Evolutionary conservation across 306 rosid species (phyloP), one percentile per base, ranked within the genome.

Genomic region (Astragalus glycyphyllos): DNA sequence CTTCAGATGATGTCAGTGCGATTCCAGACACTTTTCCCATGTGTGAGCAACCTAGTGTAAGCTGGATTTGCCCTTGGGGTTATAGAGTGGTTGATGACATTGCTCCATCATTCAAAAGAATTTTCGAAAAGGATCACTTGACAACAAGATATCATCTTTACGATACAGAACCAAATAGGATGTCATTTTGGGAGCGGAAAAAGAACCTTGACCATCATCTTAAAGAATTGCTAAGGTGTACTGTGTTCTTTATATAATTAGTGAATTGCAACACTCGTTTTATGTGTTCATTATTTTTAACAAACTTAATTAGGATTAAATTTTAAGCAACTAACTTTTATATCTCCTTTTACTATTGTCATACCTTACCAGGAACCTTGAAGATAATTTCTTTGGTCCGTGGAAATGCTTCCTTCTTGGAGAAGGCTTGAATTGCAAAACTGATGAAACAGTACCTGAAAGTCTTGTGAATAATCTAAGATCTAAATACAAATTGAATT

Each of bases 51-150:
- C 48, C 35, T 61, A 69, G 59, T 65, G 72, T 68, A 57, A 74
- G 66, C 55, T 92, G 97, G 97, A 75, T 35, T 50, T 92, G 96
- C 47, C 96, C 97, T 16, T 92, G 97, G 96, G 92, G 90, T 65
- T 86, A 67, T 42, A 68, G 94, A 15, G 79, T 83, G 50, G 82
- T 92, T 54, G 96, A 92, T 82, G 84, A 84, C 65, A 78, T 89
- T 41, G 96, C 85, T 68, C 97, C 96, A 38, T 83, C 78, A 53
- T 92, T 87, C 70, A 87, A 77, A 86, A 59, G 41, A 78, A 87
- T 92, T 68, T 81, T 92, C 83, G 84, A 87, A 74, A 92, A 83
- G 51, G 86, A 86, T 68, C 81, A 79, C 77, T 41, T 75, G 32
- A 94, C 83, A 17, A 46, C 67, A 86, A 48, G 87, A 94, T 2